Evolutionary conservation across 768 basidiomycete species (phyloP), one percentile per base, ranked within the genome.

Genomic region (Amyloporia xantha): DNA sequence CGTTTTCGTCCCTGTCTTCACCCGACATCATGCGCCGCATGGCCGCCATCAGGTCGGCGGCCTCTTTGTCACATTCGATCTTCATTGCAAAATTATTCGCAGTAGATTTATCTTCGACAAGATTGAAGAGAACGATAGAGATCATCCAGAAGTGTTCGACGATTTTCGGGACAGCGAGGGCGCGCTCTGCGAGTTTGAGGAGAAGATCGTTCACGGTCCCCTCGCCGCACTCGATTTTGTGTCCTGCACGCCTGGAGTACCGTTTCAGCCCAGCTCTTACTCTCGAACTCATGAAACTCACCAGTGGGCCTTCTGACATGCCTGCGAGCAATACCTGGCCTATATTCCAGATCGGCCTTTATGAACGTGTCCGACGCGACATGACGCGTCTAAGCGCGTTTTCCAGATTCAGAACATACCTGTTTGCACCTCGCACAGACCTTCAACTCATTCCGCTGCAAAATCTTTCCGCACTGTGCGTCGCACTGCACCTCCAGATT

Each of bases 71-170:
- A 17, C 38, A 39, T 17, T 39, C 10, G 10, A 21, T 17, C 38
- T 39, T 13, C 10, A 39, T 39, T 6, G 38, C 38, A 17, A 39
- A 39, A 9, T 17, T 7, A 17, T 19, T 17, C 17, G 38, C 38
- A 17, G 12, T 9, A 13, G 12, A n/a, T 9, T 6, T 19, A 19
- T 39, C 38, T 19, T 7, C 20, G 38, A 39, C 10, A 9, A 39
- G 38, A 7, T 39, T 17, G 38, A 39, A 17, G 10, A 21, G 12
- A 6, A 9, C 38, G 38, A 39, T 39, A 9, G 38, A 39, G 38
- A 39, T 13, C 38, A 39, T 39, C 38, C 38, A 39, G 38, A 39
- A 21, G 38, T 39, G 38, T 17, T 39, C 38, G 38, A 39, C 38
- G 38, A 39, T 39, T 19, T 39, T 39, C 7, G 38, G 38, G 10